Base-by-base conservation (phyloP, 192 early-diverging fungal species). In the Mortierella hygrophila region DNA sequence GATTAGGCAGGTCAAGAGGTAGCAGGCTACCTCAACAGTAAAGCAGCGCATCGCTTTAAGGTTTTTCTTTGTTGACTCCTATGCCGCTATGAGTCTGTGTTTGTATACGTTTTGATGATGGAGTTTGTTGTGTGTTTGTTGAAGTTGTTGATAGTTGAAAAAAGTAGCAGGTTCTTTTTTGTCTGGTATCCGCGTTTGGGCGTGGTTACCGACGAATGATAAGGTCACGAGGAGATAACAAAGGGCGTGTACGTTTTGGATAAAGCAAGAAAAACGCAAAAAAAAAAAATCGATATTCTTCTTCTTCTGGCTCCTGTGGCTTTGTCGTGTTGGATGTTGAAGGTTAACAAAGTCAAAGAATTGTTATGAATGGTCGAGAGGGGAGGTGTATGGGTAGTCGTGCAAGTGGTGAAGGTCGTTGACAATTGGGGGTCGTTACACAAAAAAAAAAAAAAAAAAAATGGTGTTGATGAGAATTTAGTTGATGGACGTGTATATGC, bases 1-100 rank as follows among this genome's bases (percentile, higher is more conserved):
- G 60, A 86, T 26, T 44, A 86, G 47, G 41, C 46, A 71, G 70
- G 32, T 40, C 29, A 68, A 75, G 40, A 78, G 40, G 47, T 32
- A 77, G 70, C 57, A 73, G 26, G 63, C 60, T 37, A 73, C 60
- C 49, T 26, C 47, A 70, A 6, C 44, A 80, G 74, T 71, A 80
- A 80, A 41, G 7, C 71, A 49, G 11, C 29, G 74, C 74, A 82
- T 68, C 35, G 69, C 38, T 60, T 71, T 35, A n/a, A 35, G 10
- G 18, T 70, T 9, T 65, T 63, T 65, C 29, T 29, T 65, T 65
- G 26, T 16, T 65, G 29, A 29, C 0, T 13, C 9, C 60, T 65
- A 29, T 15, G 29, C n/a, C 60, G 11, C 60, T 35, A 10, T 65
- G 29, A 32, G 29, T 15, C 0, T 65, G 11, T 15, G 44, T 15